Percentiles rank a stretch among this genome's conserved stretches.
phyloP scores from a whole-genome alignment of 441 rosid species.

The Dalechampia spathulata region DNA sequence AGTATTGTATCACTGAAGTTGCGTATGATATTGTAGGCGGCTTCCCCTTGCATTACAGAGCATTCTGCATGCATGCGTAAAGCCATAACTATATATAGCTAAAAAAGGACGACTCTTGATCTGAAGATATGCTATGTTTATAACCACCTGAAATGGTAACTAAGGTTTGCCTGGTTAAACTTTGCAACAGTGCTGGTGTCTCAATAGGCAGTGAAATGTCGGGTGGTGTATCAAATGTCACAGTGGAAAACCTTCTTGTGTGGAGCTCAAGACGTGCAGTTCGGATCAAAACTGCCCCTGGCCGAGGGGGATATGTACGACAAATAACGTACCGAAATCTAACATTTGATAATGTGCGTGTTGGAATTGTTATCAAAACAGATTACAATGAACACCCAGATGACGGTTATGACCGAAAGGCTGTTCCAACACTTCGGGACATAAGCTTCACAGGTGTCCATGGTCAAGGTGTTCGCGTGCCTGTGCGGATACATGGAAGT shows the following conservation, averaged over 20 bases:
- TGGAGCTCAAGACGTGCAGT: slow-evolving; percentile 91
- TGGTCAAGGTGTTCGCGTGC: slow-evolving; percentile 89
- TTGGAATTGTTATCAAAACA: slow-evolving; percentile 86
- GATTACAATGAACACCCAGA: slow-evolving; percentile 97
- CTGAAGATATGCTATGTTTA: background rate
- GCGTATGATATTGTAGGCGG: background rate
- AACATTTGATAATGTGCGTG: slow-evolving; percentile 77
- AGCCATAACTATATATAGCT: background rate
- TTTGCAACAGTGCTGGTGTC: slow-evolving; percentile 68
- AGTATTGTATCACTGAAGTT: background rate
- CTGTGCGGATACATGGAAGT: slow-evolving; percentile 84
- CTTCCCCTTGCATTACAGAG: background rate
- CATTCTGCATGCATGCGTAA: background rate
- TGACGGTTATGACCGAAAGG: slow-evolving; percentile 61
- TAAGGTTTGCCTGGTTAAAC: slow-evolving; percentile 13
- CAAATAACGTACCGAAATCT: slow-evolving; percentile 61
- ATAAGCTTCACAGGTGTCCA: slow-evolving; percentile 67
- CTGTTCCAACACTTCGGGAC: slow-evolving; percentile 48
- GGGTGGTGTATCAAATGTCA: slow-evolving; percentile 88
- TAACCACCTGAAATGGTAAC: slow-evolving; percentile 3
- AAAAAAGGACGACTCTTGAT: background rate
- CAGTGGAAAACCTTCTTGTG: slow-evolving; percentile 60
- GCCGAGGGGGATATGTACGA: slow-evolving; percentile 79
- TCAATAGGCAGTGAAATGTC: slow-evolving; percentile 98
- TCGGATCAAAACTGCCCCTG: slow-evolving; percentile 91